phyloP scores from a whole-genome alignment of 371 early-diverging fungal species.

The Mucor saturninus region DNA sequence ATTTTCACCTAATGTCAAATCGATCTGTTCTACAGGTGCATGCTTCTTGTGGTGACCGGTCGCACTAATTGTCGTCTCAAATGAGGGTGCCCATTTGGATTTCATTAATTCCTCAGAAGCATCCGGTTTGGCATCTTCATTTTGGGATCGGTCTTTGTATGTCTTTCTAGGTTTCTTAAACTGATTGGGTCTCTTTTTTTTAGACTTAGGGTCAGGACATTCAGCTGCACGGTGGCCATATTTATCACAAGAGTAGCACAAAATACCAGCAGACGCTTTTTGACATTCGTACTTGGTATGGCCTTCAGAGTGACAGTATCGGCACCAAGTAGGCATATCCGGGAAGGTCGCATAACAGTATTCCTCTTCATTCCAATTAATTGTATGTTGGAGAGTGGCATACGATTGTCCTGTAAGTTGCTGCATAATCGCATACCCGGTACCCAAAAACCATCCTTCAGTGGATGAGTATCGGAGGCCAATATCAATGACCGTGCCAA shows the following conservation, averaged over 20 bases:
- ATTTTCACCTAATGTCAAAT: no score
- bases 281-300: conserved; percentile 5
- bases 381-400: neutral
- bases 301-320: conserved; percentile 7
- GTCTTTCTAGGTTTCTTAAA: no score
- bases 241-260: conserved; percentile 2
- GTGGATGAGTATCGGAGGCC: neutral
- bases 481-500: neutral
- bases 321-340: conserved; percentile 6
- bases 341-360: conserved; percentile 1
- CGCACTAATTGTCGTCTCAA: no score
- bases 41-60: no score
- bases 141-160: no score
- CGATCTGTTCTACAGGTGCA: no score
- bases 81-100: no score
- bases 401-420: neutral
- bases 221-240: neutral
- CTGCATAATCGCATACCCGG: neutral
- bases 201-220: neutral
- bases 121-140: no score
- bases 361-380: neutral
- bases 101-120: no score
- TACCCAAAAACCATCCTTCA: neutral
- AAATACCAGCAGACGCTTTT: neutral
- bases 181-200: no score